These are phyloP conservation scores for Arctium lappa DNA, from an alignment of 129 eudicot genomes.

Conservation along the genomic window DNA sequence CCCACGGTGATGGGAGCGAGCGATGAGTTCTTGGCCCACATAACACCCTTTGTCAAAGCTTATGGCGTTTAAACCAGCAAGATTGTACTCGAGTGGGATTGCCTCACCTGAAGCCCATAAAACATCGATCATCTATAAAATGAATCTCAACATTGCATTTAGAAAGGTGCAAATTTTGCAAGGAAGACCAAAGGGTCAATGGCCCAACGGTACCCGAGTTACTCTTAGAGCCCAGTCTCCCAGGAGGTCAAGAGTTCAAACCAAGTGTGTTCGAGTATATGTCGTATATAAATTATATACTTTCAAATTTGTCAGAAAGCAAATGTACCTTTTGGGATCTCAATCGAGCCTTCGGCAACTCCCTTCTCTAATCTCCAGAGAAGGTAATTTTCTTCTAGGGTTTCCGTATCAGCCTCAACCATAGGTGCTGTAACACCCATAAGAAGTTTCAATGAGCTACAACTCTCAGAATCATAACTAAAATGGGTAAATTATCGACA, in stretches of 20 bases:
- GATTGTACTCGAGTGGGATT: conserved; percentile 88
- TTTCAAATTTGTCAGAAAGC: not conserved
- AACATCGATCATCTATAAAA: not conserved
- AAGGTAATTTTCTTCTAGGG: conserved; percentile 65
- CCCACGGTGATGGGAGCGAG: conserved; percentile 93
- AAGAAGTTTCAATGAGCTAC: too few relatives aligned
- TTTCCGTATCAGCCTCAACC: conserved; percentile 81
- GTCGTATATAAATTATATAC: too few relatives aligned
- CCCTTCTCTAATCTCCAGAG: conserved; percentile 91
- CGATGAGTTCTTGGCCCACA: conserved; percentile 89
- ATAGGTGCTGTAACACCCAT: conserved; percentile 65
- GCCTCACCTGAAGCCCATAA: conserved; percentile 66
- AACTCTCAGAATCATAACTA: too few relatives aligned
- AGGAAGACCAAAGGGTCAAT: not conserved
- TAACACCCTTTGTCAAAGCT: conserved; percentile 98
- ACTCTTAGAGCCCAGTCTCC: not conserved
- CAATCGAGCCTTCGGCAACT: conserved; percentile 90
- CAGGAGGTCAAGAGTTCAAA: too few relatives aligned
- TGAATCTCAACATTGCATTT: not conserved
- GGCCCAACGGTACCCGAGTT: not conserved
- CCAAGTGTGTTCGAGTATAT: too few relatives aligned
- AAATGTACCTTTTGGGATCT: conserved; percentile 84
- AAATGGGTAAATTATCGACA: not conserved
- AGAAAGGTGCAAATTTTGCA: not conserved
- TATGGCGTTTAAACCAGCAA: conserved; percentile 85